Conservation (phyloP, 1,284 basidiomycete genomes). For the Laetiporus sulphureus region DNA sequence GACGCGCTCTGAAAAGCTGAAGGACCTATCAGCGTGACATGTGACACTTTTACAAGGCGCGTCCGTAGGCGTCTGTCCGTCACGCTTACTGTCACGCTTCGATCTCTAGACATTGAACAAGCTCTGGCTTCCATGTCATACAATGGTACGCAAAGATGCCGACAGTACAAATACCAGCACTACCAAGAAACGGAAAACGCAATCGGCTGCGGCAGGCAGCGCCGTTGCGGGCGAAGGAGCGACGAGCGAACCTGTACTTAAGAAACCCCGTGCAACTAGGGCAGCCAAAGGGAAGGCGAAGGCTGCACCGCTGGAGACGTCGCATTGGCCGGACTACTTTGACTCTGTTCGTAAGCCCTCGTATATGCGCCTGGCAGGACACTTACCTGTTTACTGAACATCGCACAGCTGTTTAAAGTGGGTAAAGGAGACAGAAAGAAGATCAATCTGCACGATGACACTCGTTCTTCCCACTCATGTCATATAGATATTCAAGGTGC, state of each 20-base stretch:
- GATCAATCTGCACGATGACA: background rate
- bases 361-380: conserved; percentile 5
- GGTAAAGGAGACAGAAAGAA: background rate
- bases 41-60: no score
- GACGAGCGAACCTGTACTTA: background rate
- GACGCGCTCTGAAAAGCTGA: no score
- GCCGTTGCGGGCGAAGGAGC: background rate
- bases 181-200: background rate
- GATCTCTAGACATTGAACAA: no score
- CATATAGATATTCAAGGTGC: conserved; percentile 21
- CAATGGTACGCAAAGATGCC: no score
- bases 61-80: no score
- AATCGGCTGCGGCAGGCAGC: background rate
- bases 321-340: conserved; percentile 56
- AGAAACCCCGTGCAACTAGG: conserved; percentile 17
- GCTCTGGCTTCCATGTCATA: no score
- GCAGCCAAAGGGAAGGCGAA: conserved; percentile 16
- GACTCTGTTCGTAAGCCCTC: conserved; percentile 34
- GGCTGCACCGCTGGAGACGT: conserved; percentile 6
- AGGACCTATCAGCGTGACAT: no score
- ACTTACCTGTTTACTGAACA: conserved; percentile 20
- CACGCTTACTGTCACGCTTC: no score
- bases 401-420: conserved; percentile 22
- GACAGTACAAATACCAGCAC: background rate
- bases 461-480: no score